phyloP scores from a whole-genome alignment of 768 basidiomycete species.

The Amanita inopinata region DNA sequence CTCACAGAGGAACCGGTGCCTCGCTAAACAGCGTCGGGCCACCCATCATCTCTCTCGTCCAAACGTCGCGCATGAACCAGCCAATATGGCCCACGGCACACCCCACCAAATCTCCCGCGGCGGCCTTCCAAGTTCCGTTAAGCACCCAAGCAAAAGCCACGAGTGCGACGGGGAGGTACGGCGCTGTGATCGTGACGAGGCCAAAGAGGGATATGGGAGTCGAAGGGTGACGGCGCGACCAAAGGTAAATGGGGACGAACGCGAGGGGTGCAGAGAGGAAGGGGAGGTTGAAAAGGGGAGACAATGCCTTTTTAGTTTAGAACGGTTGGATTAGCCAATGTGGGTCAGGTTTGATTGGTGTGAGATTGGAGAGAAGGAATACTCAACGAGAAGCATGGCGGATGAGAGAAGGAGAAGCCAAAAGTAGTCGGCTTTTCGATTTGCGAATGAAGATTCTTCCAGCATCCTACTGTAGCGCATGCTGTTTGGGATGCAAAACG shows the following conservation, averaged over 20 bases:
- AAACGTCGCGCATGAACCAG: conserved; percentile 80
- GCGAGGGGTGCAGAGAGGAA: conserved; percentile 91
- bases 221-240: conserved; percentile 90
- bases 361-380: not conserved
- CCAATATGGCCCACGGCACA: conserved; percentile 82
- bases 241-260: conserved; percentile 94
- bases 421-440: conserved; percentile 87
- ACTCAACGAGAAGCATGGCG: conserved; percentile 72
- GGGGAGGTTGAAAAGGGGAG: conserved; percentile 83
- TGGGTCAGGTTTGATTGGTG: not conserved
- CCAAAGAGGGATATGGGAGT: conserved; percentile 97
- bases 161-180: conserved; percentile 88
- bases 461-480: conserved; percentile 97
- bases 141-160: conserved; percentile 80
- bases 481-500: conserved; percentile 38
- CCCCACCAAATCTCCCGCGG: conserved; percentile 73
- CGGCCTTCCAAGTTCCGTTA: conserved; percentile 77
- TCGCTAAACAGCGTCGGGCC: conserved; percentile 65
- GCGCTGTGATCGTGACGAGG: conserved; percentile 87
- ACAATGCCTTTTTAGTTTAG: conserved; percentile 44
- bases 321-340: not conserved
- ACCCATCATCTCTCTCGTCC: conserved; percentile 81
- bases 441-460: conserved; percentile 93
- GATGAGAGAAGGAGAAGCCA: conserved; percentile 87
- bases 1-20: conserved; percentile 62